Percentiles rank a stretch among this genome's conserved stretches.
Conservation (phyloP, 1,284 basidiomycete genomes). For the Ganoderma boninense region DNA sequence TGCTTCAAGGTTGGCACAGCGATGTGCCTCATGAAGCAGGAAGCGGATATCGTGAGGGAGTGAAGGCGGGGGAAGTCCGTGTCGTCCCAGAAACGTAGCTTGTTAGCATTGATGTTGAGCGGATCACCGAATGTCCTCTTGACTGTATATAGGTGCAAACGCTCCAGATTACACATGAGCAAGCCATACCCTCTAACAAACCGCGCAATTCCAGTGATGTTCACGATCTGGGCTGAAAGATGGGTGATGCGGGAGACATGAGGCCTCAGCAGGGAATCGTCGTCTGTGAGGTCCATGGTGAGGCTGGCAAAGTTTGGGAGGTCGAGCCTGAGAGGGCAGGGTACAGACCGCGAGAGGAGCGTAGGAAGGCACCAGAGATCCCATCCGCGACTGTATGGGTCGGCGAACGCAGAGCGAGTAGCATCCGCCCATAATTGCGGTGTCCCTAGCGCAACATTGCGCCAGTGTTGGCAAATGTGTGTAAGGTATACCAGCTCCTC, state of each 20-base stretch:
- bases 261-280: background rate
- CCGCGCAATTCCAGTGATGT: background rate
- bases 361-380: too few relatives aligned
- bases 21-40: background rate
- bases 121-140: background rate
- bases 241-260: background rate
- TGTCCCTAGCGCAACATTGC: slow-evolving; percentile 5
- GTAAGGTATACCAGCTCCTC: background rate
- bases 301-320: background rate
- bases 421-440: slow-evolving; percentile 16
- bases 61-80: background rate
- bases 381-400: background rate
- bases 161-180: background rate
- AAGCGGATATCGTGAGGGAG: background rate
- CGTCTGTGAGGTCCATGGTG: too few relatives aligned
- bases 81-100: background rate
- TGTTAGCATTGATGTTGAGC: background rate
- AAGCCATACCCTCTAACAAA: background rate
- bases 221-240: background rate
- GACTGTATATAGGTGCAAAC: background rate
- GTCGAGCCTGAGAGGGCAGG: background rate
- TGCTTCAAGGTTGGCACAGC: background rate
- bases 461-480: slow-evolving; percentile 20
- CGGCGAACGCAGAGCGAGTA: background rate
- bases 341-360: background rate